phyloP scores from a whole-genome alignment of 2,329 filamentous ascomycete species.

The Fusarium clavum region DNA sequence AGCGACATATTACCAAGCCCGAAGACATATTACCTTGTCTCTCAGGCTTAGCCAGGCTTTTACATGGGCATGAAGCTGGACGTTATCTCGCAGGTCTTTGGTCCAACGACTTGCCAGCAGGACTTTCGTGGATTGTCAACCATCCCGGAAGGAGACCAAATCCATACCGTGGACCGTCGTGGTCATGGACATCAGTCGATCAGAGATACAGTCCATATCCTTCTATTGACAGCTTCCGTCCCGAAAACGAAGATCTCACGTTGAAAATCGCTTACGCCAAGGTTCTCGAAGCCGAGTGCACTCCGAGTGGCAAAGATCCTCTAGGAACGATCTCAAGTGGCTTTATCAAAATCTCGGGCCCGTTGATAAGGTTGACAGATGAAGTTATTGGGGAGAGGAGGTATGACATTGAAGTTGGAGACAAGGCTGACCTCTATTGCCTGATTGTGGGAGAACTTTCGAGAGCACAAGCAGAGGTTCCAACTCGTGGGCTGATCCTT shows the following conservation, averaged over 20 bases:
- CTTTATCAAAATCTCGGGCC: neutral
- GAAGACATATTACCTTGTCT: neutral
- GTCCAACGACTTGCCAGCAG: neutral
- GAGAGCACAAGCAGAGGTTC: neutral
- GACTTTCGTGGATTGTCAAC: neutral
- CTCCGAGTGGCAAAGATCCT: neutral
- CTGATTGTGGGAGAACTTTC: neutral
- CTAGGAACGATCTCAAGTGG: neutral
- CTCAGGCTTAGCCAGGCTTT: fast-evolving
- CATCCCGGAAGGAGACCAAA: neutral
- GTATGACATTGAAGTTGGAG: neutral
- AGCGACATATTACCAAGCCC: neutral
- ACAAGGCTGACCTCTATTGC: fast-evolving
- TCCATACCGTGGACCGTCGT: neutral
- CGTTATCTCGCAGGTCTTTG: neutral
- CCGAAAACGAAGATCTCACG: neutral
- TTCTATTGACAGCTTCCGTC: neutral
- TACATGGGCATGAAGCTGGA: neutral
- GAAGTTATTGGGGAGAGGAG: neutral
- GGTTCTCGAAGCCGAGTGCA: neutral
- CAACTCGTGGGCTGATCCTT: neutral
- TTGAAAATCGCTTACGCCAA: neutral
- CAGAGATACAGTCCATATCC: neutral
- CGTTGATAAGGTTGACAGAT: fast-evolving
- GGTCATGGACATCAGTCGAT: neutral